Evolutionary conservation across 192 early-diverging fungal species (phyloP), one percentile per base, ranked within the genome.

Genomic region (Podochytrium sp.): DNA sequence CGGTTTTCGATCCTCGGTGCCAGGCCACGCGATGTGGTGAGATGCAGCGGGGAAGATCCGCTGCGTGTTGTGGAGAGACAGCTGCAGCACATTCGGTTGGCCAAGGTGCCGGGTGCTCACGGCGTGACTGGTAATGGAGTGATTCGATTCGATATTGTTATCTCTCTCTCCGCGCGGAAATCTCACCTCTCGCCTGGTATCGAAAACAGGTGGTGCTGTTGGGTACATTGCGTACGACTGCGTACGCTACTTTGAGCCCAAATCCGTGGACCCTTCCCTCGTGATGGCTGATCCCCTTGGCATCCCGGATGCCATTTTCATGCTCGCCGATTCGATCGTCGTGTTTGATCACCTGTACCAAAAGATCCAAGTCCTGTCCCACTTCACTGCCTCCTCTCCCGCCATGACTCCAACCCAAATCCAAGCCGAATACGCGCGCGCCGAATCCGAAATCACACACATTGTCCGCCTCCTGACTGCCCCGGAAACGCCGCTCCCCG

Each of bases 191-290:
- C n/a, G n/a, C n/a, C n/a, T n/a, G n/a, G n/a, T n/a, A n/a, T n/a
- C n/a, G n/a, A n/a, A n/a, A n/a, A 79, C 78, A 75, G 96, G 96
- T 76, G 98, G 98, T 30, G 98, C 96, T 2, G 91, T 99, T 59
- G 98, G 98, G 23, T 99, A 96, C 79, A 93, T 99, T 62, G 86
- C 92, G 49, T 99, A 96, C 81, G 98, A 99, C 78, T 98, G 97
- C 67, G 91, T 98, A 50, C 91, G 93, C 78, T 94, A 96, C 79
- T 99, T 99, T 91, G 98, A 99, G 83, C 96, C 97, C 7, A 91
- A 91, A 52, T 93, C 94, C 1, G 91, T 88, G 43, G 84, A 89
- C 53, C 86, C 90, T 12, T 7, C 35, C 16, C 10, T 27, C 34
- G 49, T 39, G 20, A 76, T 98, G 32, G 78, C 87, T 25, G 98